A percentile compares a stretch with the other conserved stretches of the same genome.
These are phyloP conservation scores for Bipolaris cookei DNA, from an alignment of 2,329 filamentous ascomycete genomes.

Conservation along the genomic window DNA sequence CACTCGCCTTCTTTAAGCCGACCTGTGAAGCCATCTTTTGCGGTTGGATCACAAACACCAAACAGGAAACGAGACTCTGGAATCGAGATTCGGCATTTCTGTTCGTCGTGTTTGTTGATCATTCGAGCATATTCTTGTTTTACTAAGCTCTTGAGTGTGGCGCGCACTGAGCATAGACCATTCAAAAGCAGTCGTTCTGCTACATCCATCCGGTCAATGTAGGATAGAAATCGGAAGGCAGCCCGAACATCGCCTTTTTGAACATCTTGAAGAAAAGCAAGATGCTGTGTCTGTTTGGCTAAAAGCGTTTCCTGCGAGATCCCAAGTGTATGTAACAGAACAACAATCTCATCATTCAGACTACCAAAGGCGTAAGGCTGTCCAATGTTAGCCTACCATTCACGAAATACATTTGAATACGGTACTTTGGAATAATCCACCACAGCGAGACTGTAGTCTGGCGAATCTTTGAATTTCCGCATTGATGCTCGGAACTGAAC, in stretches of 20 bases:
- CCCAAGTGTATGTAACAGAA: constrained; percentile 50
- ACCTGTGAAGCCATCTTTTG: constrained; percentile 20
- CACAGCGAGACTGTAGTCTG: constrained; percentile 49
- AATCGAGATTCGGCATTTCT: constrained; percentile 49
- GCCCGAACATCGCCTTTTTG: constrained; percentile 29
- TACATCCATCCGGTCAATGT: constrained; percentile 40
- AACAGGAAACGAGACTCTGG: constrained; percentile 50
- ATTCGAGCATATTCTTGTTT: constrained; percentile 46
- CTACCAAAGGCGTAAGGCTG: constrained; percentile 51
- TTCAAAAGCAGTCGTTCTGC: constrained; percentile 51
- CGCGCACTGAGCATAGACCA: constrained; percentile 42
- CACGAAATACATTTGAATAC: background rate
- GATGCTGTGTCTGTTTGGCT: constrained; percentile 48
- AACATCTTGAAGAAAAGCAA: constrained; percentile 44
- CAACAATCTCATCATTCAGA: constrained; percentile 53
- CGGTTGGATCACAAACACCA: constrained; percentile 49
- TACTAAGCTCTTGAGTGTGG: constrained; percentile 38
- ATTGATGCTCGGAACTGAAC: constrained; percentile 49
- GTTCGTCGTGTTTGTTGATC: constrained; percentile 47
- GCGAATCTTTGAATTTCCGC: constrained; percentile 52
- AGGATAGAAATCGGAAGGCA: constrained; percentile 49
- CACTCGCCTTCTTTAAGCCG: constrained; percentile 50
- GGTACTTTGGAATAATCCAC: constrained; percentile 52
- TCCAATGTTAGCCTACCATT: constrained; percentile 4
- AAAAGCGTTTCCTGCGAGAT: constrained; percentile 42